Base-by-base conservation (phyloP, 1,139 yeast genomes). In the Pichia sp. region DNA sequence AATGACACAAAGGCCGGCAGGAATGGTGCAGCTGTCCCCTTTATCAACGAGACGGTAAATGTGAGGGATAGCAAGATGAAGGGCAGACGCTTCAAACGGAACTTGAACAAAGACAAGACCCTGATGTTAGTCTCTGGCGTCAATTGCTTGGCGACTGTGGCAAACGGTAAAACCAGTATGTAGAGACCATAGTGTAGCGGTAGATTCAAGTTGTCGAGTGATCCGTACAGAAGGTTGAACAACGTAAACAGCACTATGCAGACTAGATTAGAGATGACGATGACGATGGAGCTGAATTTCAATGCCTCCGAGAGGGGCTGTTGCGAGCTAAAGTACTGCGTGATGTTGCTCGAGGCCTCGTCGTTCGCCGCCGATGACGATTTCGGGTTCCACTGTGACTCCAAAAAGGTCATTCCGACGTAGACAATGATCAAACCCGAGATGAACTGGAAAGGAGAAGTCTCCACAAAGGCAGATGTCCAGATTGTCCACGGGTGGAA, bases 91-190 rank as follows among this genome's bases (percentile, higher is more conserved):
- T 89, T 85, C 54, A 84, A 83, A 61, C 96, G 79, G 59, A 86
- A 77, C 62, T 85, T 83, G 56, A 87, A 69, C 0, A 90, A 85
- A 55, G 81, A 77, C 66, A 87, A 83, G 45, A 91, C 71, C 31
- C 81, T 80, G 54, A 90, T 78, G 54, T 89, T 84, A 66, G 90
- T 95, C 67, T 92, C 97, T 6, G 97, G 97, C 36, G 88, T 83
- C 62, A 89, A 75, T 70, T 92, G 97, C 70, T 90, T 91, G 67
- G 90, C 81, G 8, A 91, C 95, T 40, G 92, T 96, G 56, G 91
- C 73, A 62, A 88, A 86, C 3, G 90, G 93, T 65, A 88, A 75
- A 59, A 87, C 76, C 57, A 89, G 73, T 1, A 90, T 83, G 46
- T 83, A 78, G 24, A 90, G 84, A 0, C 97, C 97, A 55, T 88